A percentile compares a stretch with the other conserved stretches of the same genome.
These are phyloP conservation scores for Niveomyces coronatus DNA, from an alignment of 2,329 filamentous ascomycete genomes.

Conservation along the genomic window DNA sequence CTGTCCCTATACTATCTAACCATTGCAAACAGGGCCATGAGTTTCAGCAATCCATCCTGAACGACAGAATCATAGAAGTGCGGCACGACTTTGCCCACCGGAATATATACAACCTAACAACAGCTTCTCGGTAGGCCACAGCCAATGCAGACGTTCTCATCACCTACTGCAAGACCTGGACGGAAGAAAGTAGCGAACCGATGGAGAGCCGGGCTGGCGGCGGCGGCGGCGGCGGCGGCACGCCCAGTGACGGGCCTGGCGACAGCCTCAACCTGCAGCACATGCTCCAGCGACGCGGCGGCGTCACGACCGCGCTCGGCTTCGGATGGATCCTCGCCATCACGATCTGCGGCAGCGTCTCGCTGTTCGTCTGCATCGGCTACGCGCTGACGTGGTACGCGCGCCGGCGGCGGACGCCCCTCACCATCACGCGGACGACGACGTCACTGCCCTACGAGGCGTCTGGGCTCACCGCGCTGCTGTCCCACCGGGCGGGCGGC, in stretches of 20 bases:
- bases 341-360: conserved; percentile 35
- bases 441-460: conserved; percentile 6
- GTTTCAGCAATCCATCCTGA: neutral
- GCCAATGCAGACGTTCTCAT: conserved; percentile 1
- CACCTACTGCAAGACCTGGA: neutral
- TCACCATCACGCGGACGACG: conserved; percentile 11
- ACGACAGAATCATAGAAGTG: too few species aligned
- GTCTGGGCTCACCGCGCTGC: conserved; percentile 2
- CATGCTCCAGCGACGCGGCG: neutral
- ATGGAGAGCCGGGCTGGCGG: neutral
- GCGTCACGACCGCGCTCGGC: conserved; percentile 16
- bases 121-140: too few species aligned
- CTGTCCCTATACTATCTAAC: neutral
- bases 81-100: too few species aligned
- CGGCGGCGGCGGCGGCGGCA: neutral
- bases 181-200: neutral
- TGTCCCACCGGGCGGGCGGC: conserved; percentile 11
- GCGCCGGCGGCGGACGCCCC: conserved; percentile 14
- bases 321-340: conserved; percentile 34
- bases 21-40: neutral
- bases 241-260: neutral
- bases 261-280: neutral
- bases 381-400: conserved; percentile 31
- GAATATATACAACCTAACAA: too few species aligned
- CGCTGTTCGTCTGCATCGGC: conserved; percentile 33